Percentiles rank a stretch among this genome's conserved stretches.
Evolutionary conservation across 2,329 filamentous ascomycete species (phyloP).

Genomic region (Sporothrix sp.): DNA sequence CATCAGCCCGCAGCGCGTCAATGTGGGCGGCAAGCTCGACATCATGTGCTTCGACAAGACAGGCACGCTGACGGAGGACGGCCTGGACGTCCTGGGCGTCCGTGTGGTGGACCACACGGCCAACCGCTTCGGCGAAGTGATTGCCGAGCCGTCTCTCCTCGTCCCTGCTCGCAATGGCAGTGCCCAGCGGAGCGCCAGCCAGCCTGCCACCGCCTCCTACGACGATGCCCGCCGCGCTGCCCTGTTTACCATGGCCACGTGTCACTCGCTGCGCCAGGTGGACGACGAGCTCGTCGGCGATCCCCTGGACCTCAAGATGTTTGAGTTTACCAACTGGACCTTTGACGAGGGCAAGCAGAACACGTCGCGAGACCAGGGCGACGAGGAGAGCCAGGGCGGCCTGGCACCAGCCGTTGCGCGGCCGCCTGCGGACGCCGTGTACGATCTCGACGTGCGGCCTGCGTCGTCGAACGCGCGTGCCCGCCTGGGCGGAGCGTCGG

Average conservation of each 20-base stretch:
- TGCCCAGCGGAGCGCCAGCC: not conserved
- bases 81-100: constrained; percentile 83
- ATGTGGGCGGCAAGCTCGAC: constrained; percentile 91
- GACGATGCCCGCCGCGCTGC: constrained; percentile 44
- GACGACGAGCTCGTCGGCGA: constrained; percentile 87
- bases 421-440: constrained; percentile 48
- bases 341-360: constrained; percentile 66
- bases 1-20: constrained; percentile 94
- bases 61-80: constrained; percentile 94
- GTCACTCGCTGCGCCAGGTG: constrained; percentile 79
- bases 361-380: constrained; percentile 41
- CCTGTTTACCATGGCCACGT: constrained; percentile 93
- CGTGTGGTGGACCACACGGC: constrained; percentile 59
- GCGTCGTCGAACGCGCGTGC: not conserved
- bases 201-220: constrained; percentile 14
- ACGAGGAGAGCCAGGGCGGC: constrained; percentile 59
- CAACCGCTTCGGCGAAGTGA: constrained; percentile 63
- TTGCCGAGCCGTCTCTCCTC: constrained; percentile 45
- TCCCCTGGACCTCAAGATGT: constrained; percentile 96
- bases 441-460: constrained; percentile 17
- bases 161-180: constrained; percentile 13
- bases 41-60: constrained; percentile 98
- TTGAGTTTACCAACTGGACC: constrained; percentile 87
- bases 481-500: constrained; percentile 18
- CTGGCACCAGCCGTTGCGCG: constrained; percentile 82